Percentiles rank a stretch among this genome's conserved stretches.
phyloP scores from a whole-genome alignment of 306 rosid genomes.

The Betula pendula region DNA sequence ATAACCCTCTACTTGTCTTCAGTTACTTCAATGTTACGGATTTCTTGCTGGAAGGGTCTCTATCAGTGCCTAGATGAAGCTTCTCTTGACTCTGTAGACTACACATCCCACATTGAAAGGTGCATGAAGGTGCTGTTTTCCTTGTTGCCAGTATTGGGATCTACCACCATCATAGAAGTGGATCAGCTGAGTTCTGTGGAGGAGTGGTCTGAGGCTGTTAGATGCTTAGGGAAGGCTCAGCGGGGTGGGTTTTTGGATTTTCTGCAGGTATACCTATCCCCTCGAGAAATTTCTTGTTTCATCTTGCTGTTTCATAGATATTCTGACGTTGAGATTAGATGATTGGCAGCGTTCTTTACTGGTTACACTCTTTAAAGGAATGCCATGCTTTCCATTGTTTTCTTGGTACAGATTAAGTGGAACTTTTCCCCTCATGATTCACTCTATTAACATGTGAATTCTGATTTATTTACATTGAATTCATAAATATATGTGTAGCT shows the following conservation, averaged over 20 bases:
- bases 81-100: conserved; percentile 54
- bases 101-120: conserved; percentile 61
- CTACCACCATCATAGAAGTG: conserved; percentile 23
- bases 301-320: conserved; percentile 3
- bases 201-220: conserved; percentile 79
- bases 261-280: conserved; percentile 54
- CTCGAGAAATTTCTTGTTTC: not conserved
- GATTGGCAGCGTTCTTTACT: not conserved
- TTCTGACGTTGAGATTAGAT: not conserved
- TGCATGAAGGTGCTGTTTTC: conserved; percentile 81
- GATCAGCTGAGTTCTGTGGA: conserved; percentile 36
- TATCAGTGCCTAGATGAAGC: conserved; percentile 68
- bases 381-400: not conserved
- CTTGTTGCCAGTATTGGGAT: conserved; percentile 54
- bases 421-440: not conserved
- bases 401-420: not conserved
- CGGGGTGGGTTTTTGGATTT: conserved; percentile 66
- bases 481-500: not conserved
- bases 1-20: conserved; percentile 54
- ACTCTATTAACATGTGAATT: not conserved
- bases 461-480: not conserved
- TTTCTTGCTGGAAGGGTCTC: conserved; percentile 93
- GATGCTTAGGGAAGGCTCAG: conserved; percentile 82
- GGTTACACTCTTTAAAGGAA: not conserved
- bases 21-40: conserved; percentile 45